phyloP scores from a whole-genome alignment of 176 grass and related monocot species.

The Carex scoparia region DNA sequence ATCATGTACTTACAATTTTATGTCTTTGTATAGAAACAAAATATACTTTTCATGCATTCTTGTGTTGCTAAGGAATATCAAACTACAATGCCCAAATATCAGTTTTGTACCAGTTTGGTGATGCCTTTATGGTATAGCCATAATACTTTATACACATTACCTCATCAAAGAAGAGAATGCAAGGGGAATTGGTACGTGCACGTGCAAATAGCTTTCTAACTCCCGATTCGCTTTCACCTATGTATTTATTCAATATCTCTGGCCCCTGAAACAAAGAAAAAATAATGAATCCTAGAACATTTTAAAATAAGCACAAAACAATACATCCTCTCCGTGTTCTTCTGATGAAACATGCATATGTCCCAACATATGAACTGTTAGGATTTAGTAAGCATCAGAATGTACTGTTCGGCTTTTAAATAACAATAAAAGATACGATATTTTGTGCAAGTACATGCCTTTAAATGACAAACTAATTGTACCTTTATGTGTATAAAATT shows the following conservation, averaged over 20 bases:
- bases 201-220: conserved; percentile 87
- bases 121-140: not conserved
- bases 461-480: conserved; percentile 2
- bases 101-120: not conserved
- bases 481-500: conserved; percentile 99
- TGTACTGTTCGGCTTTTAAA: too few relatives aligned
- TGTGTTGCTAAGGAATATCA: not conserved
- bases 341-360: not conserved
- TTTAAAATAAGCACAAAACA: not conserved
- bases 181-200: conserved; percentile 75
- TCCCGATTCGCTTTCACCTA: conserved; percentile 90
- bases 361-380: not conserved
- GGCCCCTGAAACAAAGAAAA: conserved; percentile 52
- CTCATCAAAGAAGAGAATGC: conserved; percentile 96
- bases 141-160: conserved; percentile 28
- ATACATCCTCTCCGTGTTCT: not conserved
- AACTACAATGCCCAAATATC: not conserved
- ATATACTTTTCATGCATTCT: not conserved
- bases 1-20: not conserved
- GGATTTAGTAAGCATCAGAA: not conserved
- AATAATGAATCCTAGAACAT: not conserved
- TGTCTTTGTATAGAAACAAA: not conserved
- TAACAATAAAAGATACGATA: not conserved
- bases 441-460: not conserved
- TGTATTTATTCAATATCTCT: conserved; percentile 94